Base-by-base conservation (phyloP, 371 early-diverging fungal species). In the Apophysomyces ossiformis region DNA sequence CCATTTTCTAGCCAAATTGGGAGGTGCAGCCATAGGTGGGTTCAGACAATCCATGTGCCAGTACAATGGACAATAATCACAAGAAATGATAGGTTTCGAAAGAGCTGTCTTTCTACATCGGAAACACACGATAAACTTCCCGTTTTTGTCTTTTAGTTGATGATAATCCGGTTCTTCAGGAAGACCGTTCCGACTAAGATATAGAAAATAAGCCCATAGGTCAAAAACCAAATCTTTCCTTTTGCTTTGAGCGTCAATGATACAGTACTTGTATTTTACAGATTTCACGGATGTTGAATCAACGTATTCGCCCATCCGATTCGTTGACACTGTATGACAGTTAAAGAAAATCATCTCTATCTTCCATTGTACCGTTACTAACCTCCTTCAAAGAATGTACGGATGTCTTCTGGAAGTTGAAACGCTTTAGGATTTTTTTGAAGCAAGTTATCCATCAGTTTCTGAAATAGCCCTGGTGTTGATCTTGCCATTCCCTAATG, bases 31-130 rank as follows among this genome's bases (percentile, higher is more conserved):
- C 67, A 92, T 72, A 15, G 94, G 93, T 21, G 92, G 95, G 58
- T 81, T 79, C 18, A 93, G 68, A 73, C 96, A 96, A 69, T 95
- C 96, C 68, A 93, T 76, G 70, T 96, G 96, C 95, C 95, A 96
- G 70, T 78, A 79, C 13, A 91, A 69, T 44, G 79, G 72, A 69
- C 96, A 96, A 71, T 87, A 91, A 69, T 95, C 96, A 71, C 96
- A 96, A 39, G 84, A 71, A 46, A 96, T 79, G n/a, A 91, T 77
- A 36, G 73, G 81, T 43, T 73, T 74, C 11, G 75, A 75, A 7
- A 87, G 57, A 0, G 91, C 85, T 11, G 87, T 85, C 54, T 83
- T 79, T 46, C 85, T 75, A 69, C 92, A 92, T 32, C 77, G 72
- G 54, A 84, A 90, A 68, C 92, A 92, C 45, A 82, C 32, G 3